phyloP scores from a whole-genome alignment of 768 basidiomycete species.

The Ephemerocybe angulata region DNA sequence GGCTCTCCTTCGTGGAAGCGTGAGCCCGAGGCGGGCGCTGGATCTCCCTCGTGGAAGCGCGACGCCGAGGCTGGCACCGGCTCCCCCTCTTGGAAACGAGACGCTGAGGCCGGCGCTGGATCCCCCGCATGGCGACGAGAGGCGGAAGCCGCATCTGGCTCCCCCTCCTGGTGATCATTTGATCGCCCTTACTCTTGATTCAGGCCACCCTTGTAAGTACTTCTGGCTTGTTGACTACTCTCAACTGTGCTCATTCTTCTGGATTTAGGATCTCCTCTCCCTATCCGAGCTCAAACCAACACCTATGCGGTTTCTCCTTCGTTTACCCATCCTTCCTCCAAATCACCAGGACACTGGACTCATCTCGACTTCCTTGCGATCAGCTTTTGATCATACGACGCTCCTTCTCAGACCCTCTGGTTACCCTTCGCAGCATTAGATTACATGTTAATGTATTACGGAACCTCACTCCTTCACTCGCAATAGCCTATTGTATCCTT shows the following conservation, averaged over 20 bases:
- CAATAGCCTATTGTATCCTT: slow-evolving; percentile 1
- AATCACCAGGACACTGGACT: too few species aligned
- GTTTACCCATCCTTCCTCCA: too few species aligned
- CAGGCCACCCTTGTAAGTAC: too few species aligned
- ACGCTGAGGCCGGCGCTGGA: background rate
- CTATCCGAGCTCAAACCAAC: too few species aligned
- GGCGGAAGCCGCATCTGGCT: background rate
- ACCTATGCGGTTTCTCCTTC: too few species aligned
- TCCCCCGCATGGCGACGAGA: background rate
- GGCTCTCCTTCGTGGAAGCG: slow-evolving; percentile 8
- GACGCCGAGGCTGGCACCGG: slow-evolving; percentile 11
- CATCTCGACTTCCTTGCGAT: background rate
- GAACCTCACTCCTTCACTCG: background rate
- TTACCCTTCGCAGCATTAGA: background rate
- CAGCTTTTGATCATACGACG: background rate
- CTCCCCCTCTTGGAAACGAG: slow-evolving; percentile 16
- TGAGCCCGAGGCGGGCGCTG: slow-evolving; percentile 4
- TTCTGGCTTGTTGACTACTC: too few species aligned
- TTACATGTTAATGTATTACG: slow-evolving; percentile 1
- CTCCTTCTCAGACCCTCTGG: background rate
- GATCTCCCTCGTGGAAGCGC: slow-evolving; percentile 24
- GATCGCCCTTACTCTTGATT: too few species aligned
- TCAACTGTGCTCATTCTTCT: too few species aligned
- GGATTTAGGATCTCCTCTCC: too few species aligned
- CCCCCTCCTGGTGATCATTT: background rate